Evolutionary conservation across 768 basidiomycete genomes (phyloP), one percentile per base, ranked within the genome.

Genomic region (Mycena olivaceomarginata): DNA sequence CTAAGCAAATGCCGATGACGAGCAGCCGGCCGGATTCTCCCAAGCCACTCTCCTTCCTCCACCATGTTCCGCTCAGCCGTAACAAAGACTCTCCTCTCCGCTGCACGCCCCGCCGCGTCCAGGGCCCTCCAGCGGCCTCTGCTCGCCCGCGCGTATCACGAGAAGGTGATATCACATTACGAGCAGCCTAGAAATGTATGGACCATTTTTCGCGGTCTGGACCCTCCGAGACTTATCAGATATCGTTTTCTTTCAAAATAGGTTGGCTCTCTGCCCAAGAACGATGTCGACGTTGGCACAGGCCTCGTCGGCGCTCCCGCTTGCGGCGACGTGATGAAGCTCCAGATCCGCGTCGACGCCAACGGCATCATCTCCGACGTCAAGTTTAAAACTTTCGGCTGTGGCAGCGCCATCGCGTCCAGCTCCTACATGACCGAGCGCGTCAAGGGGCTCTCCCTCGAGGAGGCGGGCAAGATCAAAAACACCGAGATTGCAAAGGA

Each of bases 401-500:
- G 98, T 85, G 98, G 98, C 69, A 98, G 97, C 79, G 97, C 97
- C 80, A 99, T 99, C 76, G 98, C 98, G 0, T 98, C 97, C 1
- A 97, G 96, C 82, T 98, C 96, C 9, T 99, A 98, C 85, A 97
- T 99, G 96, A 99, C 98, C 20, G 98, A 99, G 88, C 95, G 97
- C 67, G 98, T 99, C 76, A 98, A 94, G 87, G 98, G 98, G 37
- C 90, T 99, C 77, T 94, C 94, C 11, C 87, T 99, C 72, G 98
- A 99, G 69, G 96, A 97, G 76, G 98, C 98, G 10, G 96, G 96
- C 70, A 94, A 94, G 84, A 98, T 99, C 82, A 98, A 98, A 88
- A 99, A 99, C 89, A 99, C 98, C 13, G 98, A 99, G 85, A 99
- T 99, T 84, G 98, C 98, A 25, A 98, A 98, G 88, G 98, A 99